phyloP scores from a whole-genome alignment of 495 filamentous ascomycete genomes.

The Cercophora scortea region DNA sequence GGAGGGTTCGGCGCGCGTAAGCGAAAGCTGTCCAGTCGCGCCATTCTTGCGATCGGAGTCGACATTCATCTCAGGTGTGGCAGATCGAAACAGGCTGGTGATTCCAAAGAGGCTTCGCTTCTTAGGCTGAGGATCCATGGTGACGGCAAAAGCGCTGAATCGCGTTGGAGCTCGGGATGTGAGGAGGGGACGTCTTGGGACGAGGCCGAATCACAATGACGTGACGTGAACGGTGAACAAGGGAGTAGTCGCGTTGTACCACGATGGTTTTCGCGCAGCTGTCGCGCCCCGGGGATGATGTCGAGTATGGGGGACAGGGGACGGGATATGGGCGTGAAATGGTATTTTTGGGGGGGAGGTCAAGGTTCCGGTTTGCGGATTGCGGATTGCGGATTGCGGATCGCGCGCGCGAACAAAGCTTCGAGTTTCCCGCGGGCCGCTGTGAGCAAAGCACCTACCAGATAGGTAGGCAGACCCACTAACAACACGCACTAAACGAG shows the following conservation, averaged over 20 bases:
- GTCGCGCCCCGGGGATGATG: not conserved
- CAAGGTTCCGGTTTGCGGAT: too few species aligned
- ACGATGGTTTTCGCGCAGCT: conserved; percentile 3
- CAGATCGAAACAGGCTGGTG: conserved; percentile 15
- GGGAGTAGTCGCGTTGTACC: not conserved
- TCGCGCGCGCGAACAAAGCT: not conserved
- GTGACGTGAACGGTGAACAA: not conserved
- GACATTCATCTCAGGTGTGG: conserved; percentile 5
- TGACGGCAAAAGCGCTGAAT: not conserved
- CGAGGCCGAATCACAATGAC: not conserved
- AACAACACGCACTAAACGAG: not conserved
- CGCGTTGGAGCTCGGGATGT: not conserved
- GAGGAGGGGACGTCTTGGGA: not conserved
- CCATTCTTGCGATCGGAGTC: conserved; percentile 1
- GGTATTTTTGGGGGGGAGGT: conserved; percentile 8
- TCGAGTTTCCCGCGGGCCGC: too few species aligned
- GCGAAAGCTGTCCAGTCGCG: not conserved
- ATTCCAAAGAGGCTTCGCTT: conserved; percentile 25
- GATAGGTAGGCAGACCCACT: not conserved
- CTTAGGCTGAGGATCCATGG: conserved; percentile 23
- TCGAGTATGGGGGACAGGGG: not conserved
- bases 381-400: too few species aligned
- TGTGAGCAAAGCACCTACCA: not conserved
- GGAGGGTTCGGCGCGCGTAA: conserved; percentile 13
- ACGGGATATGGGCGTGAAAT: conserved; percentile 6